Evolutionary conservation across 1,139 yeast species (phyloP).

Genomic region (Suzukiozyma palmioleophila): DNA sequence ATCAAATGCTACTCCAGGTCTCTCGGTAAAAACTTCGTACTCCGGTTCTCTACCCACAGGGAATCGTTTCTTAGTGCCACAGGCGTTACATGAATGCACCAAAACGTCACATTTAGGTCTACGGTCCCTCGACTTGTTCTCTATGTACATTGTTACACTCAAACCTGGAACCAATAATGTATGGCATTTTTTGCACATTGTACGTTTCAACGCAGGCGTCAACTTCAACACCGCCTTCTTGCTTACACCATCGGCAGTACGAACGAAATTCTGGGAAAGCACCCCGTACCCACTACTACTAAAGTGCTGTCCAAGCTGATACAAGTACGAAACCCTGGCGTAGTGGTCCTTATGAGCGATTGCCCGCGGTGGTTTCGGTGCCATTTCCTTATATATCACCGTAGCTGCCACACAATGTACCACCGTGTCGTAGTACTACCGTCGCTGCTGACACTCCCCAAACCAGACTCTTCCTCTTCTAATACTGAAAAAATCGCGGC

Average conservation of each 20-base stretch:
- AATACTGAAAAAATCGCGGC: no score
- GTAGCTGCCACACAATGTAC: no score
- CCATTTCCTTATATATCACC: constrained; percentile 5
- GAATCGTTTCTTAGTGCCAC: constrained; percentile 24
- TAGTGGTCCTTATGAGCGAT: constrained; percentile 57
- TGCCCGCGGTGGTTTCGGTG: constrained; percentile 18
- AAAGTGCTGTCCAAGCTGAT: constrained; percentile 43
- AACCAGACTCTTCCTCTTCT: no score
- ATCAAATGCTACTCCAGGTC: constrained; percentile 14
- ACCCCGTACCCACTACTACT: constrained; percentile 18
- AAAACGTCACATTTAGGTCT: constrained; percentile 30
- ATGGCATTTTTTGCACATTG: constrained; percentile 57
- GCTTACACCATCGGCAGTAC: constrained; percentile 48
- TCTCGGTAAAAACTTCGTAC: constrained; percentile 26
- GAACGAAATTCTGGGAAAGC: constrained; percentile 47
- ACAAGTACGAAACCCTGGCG: constrained; percentile 52
- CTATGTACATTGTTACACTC: constrained; percentile 27
- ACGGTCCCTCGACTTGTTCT: constrained; percentile 22
- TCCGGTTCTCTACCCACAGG: constrained; percentile 32
- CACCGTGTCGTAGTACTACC: no score
- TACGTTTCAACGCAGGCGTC: constrained; percentile 58
- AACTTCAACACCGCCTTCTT: constrained; percentile 60
- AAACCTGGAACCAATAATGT: constrained; percentile 45
- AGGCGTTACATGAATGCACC: constrained; percentile 22
- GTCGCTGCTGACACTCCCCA: no score